Evolutionary conservation across 2,329 filamentous ascomycete genomes (phyloP), one percentile per base, ranked within the genome.

Genomic region (Phaeosphaeria sp.): DNA sequence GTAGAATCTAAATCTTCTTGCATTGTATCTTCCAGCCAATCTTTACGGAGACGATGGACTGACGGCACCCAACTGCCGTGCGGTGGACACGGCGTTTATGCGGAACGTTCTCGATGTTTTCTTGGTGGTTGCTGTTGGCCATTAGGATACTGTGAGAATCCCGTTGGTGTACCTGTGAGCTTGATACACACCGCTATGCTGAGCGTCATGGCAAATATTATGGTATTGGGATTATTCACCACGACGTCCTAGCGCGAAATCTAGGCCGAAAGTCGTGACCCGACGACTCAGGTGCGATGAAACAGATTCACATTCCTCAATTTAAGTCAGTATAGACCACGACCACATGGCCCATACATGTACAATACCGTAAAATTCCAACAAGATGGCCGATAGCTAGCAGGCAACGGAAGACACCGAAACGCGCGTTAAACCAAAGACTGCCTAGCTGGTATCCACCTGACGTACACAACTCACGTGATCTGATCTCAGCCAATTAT

Each of bases 1-100:
- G 41, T 43, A 43, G 11, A 36, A 36, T 36, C 30, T 13, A 7
- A 36, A 3, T 6, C 13, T 42, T 87, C 79, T 7, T 83, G 74
- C 44, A 88, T 81, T 20, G 86, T 79, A 15, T 80, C 80, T 7
- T 78, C 77, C n/a, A 91, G 82, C 86, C 85, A 91, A 72, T 86
- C 82, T 54, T 81, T 82, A 72, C 90, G 87, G 10, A 87, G 78
- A 39, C 85, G 82, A 68, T 87, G 83, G 75, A 90, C 87, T 2
- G 84, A 78, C 2, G 87, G 87, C 25, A 90, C 82, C 89, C 88
- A 91, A 25, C 58, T 55, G 15, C 63, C 61, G 55, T 60, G 46
- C 66, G 58, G 42, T 70, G 62, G 51, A 69, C 47, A 5, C 48
- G 62, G 46, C 69, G 63, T 30, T 69, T 62, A 4, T 65, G 50